phyloP scores from a whole-genome alignment of 2,329 filamentous ascomycete species.

The Chrysoporthe austroafricana region DNA sequence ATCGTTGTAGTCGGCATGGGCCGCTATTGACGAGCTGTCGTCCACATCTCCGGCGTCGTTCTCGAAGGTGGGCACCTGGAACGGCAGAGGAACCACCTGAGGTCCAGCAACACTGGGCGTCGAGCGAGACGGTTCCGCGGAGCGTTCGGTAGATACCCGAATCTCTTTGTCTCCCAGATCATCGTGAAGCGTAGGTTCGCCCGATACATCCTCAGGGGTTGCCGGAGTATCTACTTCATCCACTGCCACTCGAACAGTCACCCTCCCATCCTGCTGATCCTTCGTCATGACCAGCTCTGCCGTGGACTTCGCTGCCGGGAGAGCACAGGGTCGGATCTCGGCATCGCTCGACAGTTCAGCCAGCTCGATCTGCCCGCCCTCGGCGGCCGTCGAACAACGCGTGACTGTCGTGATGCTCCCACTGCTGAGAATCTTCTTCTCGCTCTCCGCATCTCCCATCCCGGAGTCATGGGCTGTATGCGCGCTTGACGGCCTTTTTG shows the following conservation, averaged over 20 bases:
- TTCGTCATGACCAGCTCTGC: constrained; percentile 48
- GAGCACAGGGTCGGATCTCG: constrained; percentile 27
- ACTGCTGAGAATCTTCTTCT: constrained; percentile 45
- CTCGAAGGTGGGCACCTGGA: constrained; percentile 56
- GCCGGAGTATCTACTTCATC: constrained; percentile 49
- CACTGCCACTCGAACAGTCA: constrained; percentile 57
- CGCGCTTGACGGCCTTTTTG: constrained; percentile 39
- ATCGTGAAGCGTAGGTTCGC: constrained; percentile 32
- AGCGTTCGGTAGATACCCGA: constrained; percentile 35
- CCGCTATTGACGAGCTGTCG: constrained; percentile 69
- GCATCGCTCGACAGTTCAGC: constrained; percentile 48
- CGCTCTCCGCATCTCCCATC: constrained; percentile 52
- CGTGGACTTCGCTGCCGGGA: constrained; percentile 38
- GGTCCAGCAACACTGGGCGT: constrained; percentile 50
- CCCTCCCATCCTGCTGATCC: constrained; percentile 47
- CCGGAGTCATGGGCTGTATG: constrained; percentile 53
- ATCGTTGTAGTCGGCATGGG: constrained; percentile 65
- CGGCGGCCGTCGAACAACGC: constrained; percentile 44
- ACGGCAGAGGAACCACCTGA: constrained; percentile 67
- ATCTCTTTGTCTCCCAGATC: constrained; percentile 38
- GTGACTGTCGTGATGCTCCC: constrained; percentile 41
- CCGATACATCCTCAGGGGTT: constrained; percentile 35
- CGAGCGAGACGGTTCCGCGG: constrained; percentile 34
- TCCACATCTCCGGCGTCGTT: constrained; percentile 44
- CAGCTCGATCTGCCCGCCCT: constrained; percentile 58